These are phyloP conservation scores for Dichotomopilus funicola DNA, from an alignment of 2,329 filamentous ascomycete species.

Conservation along the genomic window DNA sequence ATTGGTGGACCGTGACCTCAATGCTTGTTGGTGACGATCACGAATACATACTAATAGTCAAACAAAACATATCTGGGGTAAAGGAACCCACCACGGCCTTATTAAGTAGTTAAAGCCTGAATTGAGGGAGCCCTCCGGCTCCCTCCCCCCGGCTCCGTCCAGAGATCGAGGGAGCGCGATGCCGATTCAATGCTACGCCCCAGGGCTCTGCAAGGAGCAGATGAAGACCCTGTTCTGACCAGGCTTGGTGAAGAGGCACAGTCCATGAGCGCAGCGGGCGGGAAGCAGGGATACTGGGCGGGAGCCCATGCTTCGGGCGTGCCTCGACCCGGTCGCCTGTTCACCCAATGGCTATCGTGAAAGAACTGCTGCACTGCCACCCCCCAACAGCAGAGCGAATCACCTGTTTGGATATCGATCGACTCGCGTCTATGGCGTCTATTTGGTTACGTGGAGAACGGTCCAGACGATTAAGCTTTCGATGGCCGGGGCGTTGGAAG, in stretches of 20 bases:
- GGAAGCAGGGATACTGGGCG: neutral
- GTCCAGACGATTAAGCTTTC: neutral
- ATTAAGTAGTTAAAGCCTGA: constrained; percentile 8
- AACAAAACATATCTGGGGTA: no score
- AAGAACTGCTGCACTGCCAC: neutral
- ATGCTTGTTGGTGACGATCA: neutral
- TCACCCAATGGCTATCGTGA: neutral
- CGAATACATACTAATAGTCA: neutral
- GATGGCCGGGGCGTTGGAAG: neutral
- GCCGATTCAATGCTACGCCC: no score
- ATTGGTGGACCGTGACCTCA: neutral
- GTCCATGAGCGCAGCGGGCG: neutral
- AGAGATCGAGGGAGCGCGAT: no score
- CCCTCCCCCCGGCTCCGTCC: neutral
- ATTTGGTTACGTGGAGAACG: neutral
- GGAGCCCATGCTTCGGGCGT: constrained; percentile 4
- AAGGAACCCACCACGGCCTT: constrained; percentile 1
- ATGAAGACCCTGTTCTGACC: neutral
- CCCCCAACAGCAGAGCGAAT: neutral
- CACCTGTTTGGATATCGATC: neutral
- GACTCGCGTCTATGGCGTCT: constrained; percentile 2
- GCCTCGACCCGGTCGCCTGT: neutral
- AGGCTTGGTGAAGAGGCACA: neutral
- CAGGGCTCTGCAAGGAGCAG: no score
- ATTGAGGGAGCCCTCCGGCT: constrained; percentile 1